phyloP scores from a whole-genome alignment of 2,329 filamentous ascomycete genomes.

The Diaporthe citrichinensis region DNA sequence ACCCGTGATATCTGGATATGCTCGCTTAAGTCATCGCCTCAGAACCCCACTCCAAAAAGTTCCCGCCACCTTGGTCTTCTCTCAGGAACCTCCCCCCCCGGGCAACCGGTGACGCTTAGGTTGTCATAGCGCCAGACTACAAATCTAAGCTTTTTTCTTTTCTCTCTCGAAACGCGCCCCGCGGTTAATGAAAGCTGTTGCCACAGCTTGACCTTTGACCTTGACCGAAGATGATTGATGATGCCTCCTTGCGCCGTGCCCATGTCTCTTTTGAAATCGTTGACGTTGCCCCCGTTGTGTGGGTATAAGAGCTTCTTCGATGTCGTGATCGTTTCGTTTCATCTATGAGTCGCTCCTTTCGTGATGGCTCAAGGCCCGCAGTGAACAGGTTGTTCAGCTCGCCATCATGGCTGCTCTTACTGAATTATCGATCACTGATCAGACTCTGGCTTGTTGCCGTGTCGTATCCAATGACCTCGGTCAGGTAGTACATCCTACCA shows the following conservation, averaged over 20 bases:
- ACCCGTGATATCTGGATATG: constrained; percentile 35
- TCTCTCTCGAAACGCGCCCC: constrained; percentile 2
- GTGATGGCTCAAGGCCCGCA: constrained; percentile 2
- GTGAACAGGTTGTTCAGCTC: neutral
- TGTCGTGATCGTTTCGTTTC: constrained; percentile 28
- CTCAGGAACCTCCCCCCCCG: neutral
- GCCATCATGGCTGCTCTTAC: neutral
- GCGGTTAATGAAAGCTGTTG: constrained; percentile 28
- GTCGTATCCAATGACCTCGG: constrained; percentile 67
- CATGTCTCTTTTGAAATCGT: constrained; percentile 35
- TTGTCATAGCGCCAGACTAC: constrained; percentile 14
- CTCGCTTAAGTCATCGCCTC: constrained; percentile 35
- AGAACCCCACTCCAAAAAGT: neutral
- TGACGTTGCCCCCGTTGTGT: constrained; percentile 25
- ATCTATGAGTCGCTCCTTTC: constrained; percentile 34
- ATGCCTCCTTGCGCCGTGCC: constrained; percentile 38
- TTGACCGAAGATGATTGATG: constrained; percentile 18
- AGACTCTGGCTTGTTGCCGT: constrained; percentile 63
- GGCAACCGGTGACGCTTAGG: neutral
- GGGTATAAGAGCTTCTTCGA: constrained; percentile 3
- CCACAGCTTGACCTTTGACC: constrained; percentile 28
- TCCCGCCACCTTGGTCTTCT: neutral
- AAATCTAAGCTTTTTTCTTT: constrained; percentile 8
- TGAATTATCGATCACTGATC: constrained; percentile 56
- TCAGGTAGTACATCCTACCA: constrained; percentile 65